Evolutionary conservation across 176 grass and related monocot species (phyloP).

Genomic region (Triticum aestivum): DNA sequence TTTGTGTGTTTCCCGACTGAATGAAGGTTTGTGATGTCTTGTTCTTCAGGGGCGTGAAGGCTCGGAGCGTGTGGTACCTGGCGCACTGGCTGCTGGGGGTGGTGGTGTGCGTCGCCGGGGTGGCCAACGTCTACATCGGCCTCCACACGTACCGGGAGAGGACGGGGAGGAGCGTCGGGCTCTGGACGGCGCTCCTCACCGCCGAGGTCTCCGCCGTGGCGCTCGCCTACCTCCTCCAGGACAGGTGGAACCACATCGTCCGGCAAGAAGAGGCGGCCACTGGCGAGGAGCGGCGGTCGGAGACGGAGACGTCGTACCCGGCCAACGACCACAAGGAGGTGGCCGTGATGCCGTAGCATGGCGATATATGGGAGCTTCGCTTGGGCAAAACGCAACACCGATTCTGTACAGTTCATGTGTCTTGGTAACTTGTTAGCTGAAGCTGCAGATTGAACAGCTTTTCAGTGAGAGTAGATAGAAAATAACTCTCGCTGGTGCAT

Average conservation of each 20-base stretch:
- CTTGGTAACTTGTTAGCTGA: too few species aligned
- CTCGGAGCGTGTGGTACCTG: slow-evolving; percentile 74
- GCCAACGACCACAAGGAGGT: slow-evolving; percentile 54
- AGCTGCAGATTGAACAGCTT: neutral
- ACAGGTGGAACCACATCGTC: slow-evolving; percentile 71
- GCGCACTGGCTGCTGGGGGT: slow-evolving; percentile 76
- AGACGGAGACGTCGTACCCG: slow-evolving; percentile 25
- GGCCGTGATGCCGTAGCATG: slow-evolving; percentile 12
- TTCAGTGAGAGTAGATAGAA: neutral
- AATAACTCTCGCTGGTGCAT: too few species aligned
- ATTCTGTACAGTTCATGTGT: slow-evolving; percentile 30
- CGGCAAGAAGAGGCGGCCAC: slow-evolving; percentile 26
- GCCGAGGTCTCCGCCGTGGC: slow-evolving; percentile 57
- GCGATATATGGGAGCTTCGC: neutral
- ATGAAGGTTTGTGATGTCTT: neutral
- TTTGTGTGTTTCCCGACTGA: neutral
- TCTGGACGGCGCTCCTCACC: slow-evolving; percentile 74
- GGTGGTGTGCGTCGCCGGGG: slow-evolving; percentile 56
- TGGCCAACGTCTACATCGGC: slow-evolving; percentile 84
- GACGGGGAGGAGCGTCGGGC: slow-evolving; percentile 59
- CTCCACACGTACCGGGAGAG: slow-evolving; percentile 75
- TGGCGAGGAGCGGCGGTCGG: slow-evolving; percentile 46
- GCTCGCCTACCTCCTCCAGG: slow-evolving; percentile 80
- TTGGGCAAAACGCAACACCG: neutral
- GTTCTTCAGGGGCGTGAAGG: slow-evolving; percentile 45